Percentiles rank a stretch among this genome's conserved stretches.
Conservation (phyloP, 495 filamentous ascomycete species). For the Umbilicaria muhlenbergii region DNA sequence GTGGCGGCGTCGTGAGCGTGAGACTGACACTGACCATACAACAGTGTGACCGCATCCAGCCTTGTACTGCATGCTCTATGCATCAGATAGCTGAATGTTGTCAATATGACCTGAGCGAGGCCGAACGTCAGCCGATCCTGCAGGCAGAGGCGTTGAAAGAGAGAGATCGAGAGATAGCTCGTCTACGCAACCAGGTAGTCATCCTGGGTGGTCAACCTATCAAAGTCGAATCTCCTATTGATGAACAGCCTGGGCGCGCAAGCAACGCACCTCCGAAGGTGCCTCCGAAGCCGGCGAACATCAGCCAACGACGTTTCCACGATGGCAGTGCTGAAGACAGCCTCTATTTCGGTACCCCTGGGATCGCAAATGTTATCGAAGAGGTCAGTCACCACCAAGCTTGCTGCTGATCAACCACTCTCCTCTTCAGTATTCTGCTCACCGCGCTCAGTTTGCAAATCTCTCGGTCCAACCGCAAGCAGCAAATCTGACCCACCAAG, state of each 20-base stretch:
- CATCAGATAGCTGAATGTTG: conserved; percentile 28
- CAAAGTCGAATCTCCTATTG: conserved; percentile 9
- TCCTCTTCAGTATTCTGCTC: background rate
- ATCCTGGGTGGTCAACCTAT: conserved; percentile 11
- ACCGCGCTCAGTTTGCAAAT: conserved; percentile 21
- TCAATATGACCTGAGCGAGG: conserved; percentile 27
- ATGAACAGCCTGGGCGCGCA: conserved; percentile 4
- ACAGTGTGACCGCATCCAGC: conserved; percentile 32
- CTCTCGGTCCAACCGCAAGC: conserved; percentile 13
- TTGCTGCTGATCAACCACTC: background rate
- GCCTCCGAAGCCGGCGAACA: conserved; percentile 2
- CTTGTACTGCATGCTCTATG: conserved; percentile 30
- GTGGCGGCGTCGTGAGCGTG: background rate
- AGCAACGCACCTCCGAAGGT: conserved; percentile 7
- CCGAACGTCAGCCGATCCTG: conserved; percentile 23
- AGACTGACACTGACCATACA: background rate
- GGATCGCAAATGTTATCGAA: conserved; percentile 23
- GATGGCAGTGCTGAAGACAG: conserved; percentile 21
- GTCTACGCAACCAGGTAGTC: conserved; percentile 12
- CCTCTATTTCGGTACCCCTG: conserved; percentile 27
- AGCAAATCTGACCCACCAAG: conserved; percentile 13
- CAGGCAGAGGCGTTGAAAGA: conserved; percentile 19
- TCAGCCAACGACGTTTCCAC: conserved; percentile 19
- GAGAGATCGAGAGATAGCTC: conserved; percentile 12
- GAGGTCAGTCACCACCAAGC: conserved; percentile 18